Evolutionary conservation across 2,329 filamentous ascomycete species (phyloP), one percentile per base, ranked within the genome.

Genomic region (Coniochaeta pulveracea): DNA sequence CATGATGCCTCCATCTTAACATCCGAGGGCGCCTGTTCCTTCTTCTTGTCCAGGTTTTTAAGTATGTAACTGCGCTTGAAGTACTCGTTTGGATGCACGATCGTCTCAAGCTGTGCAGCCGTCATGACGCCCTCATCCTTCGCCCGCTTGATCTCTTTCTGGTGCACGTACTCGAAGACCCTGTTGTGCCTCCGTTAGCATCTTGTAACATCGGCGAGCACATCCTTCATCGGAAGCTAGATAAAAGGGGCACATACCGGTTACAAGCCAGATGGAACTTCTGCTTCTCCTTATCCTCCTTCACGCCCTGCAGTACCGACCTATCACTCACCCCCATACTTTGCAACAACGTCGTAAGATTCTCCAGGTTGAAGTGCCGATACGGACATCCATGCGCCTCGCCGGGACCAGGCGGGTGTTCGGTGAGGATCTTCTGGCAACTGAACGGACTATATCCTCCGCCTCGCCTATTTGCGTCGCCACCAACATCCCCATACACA

Each of bases 371-470:
- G 54, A 94, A 96, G 51, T 95, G 89, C 19, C 91, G 70, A 54
- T 96, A 98, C 0, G 91, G 91, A 51, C 91, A 98, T n/a, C 91
- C 91, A 53, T 98, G 89, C 1, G 80, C 72, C 57, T 98, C 88
- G 3, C 88, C 88, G 0, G 83, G 74, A 0, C 86, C 83, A 0
- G 89, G 88, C 0, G 85, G 76, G 38, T 88, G 80, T 50, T 98
- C 91, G 0, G 79, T 91, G 17, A 96, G 66, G 34, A 98, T 88
- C 61, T 93, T 95, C 50, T 96, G 89, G 55, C 91, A 98, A 34
- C 83, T 91, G 51, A 85, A 93, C 0, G 91, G 85, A 31, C 82
- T 83, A 54, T 95, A 95, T 14, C 89, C 89, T 35, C 82, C 73
- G 26, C 86, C 82, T 34, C 89, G 75, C 19, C 89, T 74, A 51